Evolutionary conservation across 2,329 filamentous ascomycete genomes (phyloP).

Genomic region (Sporothrix mexicana): DNA sequence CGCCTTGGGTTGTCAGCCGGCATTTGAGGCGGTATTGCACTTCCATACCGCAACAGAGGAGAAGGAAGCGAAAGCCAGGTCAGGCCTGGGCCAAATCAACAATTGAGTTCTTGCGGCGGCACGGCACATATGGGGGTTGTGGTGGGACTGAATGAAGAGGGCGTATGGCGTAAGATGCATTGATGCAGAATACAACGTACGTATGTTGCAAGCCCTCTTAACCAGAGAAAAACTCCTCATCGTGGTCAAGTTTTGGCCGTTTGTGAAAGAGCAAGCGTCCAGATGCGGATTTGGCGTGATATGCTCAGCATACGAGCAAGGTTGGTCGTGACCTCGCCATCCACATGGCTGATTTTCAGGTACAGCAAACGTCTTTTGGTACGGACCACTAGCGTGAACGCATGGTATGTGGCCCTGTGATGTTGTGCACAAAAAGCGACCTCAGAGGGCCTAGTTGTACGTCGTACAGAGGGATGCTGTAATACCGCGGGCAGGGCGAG

Average conservation of each 20-base stretch:
- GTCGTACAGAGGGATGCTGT: not conserved
- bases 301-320: not conserved
- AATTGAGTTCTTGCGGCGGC: conserved; percentile 10
- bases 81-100: not conserved
- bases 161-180: not conserved
- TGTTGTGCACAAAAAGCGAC: not conserved
- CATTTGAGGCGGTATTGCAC: conserved; percentile 7
- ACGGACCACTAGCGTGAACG: conserved; percentile 19
- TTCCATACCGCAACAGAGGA: no score
- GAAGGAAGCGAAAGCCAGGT: conserved; percentile 13
- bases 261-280: not conserved
- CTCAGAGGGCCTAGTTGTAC: not conserved
- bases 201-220: not conserved
- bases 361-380: not conserved
- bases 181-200: not conserved
- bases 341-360: conserved; percentile 37
- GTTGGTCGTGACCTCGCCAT: not conserved
- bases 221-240: not conserved
- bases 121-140: not conserved
- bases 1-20: conserved; percentile 8
- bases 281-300: not conserved
- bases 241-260: not conserved
- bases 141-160: not conserved
- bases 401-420: not conserved
- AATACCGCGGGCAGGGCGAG: not conserved